Evolutionary conservation across 1,139 yeast species (phyloP), one percentile per base, ranked within the genome.

Genomic region (Saccharomyces hybrid): DNA sequence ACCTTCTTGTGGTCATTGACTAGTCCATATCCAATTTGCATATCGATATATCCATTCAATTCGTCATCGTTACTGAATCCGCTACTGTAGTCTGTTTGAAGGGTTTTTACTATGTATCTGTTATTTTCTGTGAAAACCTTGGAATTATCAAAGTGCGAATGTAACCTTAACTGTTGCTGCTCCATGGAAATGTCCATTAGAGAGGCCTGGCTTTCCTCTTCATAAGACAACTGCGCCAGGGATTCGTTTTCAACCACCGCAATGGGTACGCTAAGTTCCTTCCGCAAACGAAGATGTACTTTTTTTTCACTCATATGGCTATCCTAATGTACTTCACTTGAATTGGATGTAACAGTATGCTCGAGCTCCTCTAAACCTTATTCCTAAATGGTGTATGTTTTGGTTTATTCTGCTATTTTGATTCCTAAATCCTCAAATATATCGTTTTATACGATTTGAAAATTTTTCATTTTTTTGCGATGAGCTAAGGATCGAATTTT

Each of bases 31-130:
- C 76, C 75, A 2, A 88, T 78, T 8, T 61, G 62, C 41, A 78
- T 74, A 66, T 84, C 89, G 5, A 84, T 69, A 55, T 75, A 73
- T 0, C 86, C 91, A 55, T 75, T 74, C 52, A 73, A 55, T 0
- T 51, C 47, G 4, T 53, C 47, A 3, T 54, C 48, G 2, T 46
- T 52, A 3, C 41, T 28, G 16, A 28, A 47, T 13, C 26, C 44
- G 14, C 16, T 31, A 7, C 14, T 8, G 49, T 29, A 28, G 3
- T 23, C 19, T 28, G 38, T 13, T 14, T 47, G 29, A 9, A 27
- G 52, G 48, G 55, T 60, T 29, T 55, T 59, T 14, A 67, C 70
- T 0, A 53, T 53, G 54, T 64, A 68, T 41, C 62, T 66, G 14
- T 62, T 67, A 57, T 66, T 69, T 54, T 68, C 71, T 2, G 71